Evolutionary conservation across 331 rosid species (phyloP).

Genomic region (Dryas integrifolia): DNA sequence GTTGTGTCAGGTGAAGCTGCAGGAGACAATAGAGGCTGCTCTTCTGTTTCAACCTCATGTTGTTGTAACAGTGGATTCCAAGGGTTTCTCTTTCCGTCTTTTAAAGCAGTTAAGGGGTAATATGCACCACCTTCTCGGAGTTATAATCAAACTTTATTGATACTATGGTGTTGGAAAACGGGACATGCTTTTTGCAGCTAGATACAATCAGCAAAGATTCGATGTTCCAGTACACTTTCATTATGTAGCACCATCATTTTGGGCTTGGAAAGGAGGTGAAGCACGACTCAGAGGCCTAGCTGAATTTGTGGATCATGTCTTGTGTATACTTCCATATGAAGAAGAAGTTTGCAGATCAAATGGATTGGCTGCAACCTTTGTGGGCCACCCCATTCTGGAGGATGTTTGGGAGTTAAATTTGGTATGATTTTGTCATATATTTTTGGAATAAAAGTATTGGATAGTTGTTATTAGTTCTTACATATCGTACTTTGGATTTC

Average conservation of each 20-base stretch:
- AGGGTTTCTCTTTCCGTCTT: slow-evolving; percentile 88
- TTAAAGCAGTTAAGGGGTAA: slow-evolving; percentile 79
- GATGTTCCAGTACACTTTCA: slow-evolving; percentile 68
- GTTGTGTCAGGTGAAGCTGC: slow-evolving; percentile 60
- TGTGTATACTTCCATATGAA: slow-evolving; percentile 90
- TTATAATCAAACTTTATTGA: slow-evolving; percentile 27
- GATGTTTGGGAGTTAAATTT: slow-evolving; percentile 53
- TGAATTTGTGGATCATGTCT: slow-evolving; percentile 71
- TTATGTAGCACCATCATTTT: slow-evolving; percentile 87
- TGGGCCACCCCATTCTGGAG: slow-evolving; percentile 86
- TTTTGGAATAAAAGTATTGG: neutral
- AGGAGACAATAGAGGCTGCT: slow-evolving; percentile 71
- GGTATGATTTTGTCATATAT: slow-evolving; percentile 39
- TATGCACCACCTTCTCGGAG: slow-evolving; percentile 29
- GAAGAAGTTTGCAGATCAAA: slow-evolving; percentile 69
- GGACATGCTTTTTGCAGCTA: slow-evolving; percentile 73
- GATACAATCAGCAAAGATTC: slow-evolving; percentile 37
- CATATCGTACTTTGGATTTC: neutral
- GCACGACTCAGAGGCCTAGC: slow-evolving; percentile 67
- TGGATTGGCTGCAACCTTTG: slow-evolving; percentile 84
- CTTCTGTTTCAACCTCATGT: slow-evolving; percentile 74
- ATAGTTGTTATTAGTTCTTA: neutral
- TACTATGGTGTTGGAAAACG: slow-evolving; percentile 36
- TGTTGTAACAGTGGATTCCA: slow-evolving; percentile 73
- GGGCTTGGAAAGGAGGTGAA: slow-evolving; percentile 99